Conservation (phyloP, 805 yeast genomes). For the Ogataea ganodermae region DNA sequence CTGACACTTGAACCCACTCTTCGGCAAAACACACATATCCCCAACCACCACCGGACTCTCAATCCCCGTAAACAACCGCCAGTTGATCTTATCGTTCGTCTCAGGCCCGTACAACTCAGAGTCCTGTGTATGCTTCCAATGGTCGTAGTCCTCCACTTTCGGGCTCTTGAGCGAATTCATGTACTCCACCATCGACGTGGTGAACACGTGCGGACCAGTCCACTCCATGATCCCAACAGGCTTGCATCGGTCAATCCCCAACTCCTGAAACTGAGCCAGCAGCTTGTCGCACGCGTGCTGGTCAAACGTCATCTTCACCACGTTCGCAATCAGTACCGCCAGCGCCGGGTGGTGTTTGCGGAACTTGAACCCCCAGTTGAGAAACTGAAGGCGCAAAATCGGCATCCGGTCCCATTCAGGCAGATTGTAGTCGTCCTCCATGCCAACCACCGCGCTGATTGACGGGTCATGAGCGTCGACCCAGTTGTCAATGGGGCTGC, state of each 20-base stretch:
- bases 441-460: conserved; percentile 47
- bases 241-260: conserved; percentile 35
- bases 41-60: conserved; percentile 20
- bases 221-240: conserved; percentile 46
- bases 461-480: conserved; percentile 46
- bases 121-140: conserved; percentile 6
- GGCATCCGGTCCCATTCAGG: conserved; percentile 46
- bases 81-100: conserved; percentile 12
- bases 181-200: conserved; percentile 47
- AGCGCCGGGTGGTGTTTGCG: conserved; percentile 58
- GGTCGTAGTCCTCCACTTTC: conserved; percentile 13
- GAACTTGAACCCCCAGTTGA: conserved; percentile 55
- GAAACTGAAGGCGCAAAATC: conserved; percentile 49
- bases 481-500: conserved; percentile 53
- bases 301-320: conserved; percentile 46
- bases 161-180: conserved; percentile 36
- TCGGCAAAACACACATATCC: conserved; percentile 22
- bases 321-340: conserved; percentile 48
- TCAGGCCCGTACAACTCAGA: conserved; percentile 20
- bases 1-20: conserved; percentile 17
- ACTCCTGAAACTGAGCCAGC: conserved; percentile 16
- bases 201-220: conserved; percentile 57
- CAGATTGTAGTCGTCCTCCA: conserved; percentile 49
- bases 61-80: conserved; percentile 23
- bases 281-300: conserved; percentile 36